Conservation (phyloP, 1,139 yeast species). For the Pichia sp. region DNA sequence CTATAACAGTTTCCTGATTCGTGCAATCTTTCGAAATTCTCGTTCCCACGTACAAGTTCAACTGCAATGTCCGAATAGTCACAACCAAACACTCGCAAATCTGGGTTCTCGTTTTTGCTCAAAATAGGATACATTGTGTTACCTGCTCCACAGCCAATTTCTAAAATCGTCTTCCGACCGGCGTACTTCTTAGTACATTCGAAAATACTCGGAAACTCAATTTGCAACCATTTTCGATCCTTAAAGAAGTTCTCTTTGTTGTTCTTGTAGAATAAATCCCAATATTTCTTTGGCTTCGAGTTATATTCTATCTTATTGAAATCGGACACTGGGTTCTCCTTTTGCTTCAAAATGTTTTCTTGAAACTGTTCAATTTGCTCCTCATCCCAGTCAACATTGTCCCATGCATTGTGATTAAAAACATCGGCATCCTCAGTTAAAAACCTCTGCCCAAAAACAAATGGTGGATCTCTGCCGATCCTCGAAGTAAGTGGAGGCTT, state of each 20-base stretch:
- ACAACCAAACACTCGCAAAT: conserved; percentile 72
- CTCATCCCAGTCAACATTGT: conserved; percentile 96
- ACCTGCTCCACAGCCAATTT: conserved; percentile 98
- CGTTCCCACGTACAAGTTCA: conserved; percentile 67
- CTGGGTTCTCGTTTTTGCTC: conserved; percentile 74
- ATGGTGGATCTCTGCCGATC: conserved; percentile 84
- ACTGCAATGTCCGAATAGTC: conserved; percentile 91
- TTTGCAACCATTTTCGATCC: conserved; percentile 92
- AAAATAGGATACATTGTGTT: conserved; percentile 91
- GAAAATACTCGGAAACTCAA: conserved; percentile 85
- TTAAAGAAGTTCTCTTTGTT: conserved; percentile 92
- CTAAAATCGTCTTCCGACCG: conserved; percentile 72
- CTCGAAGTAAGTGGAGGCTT: conserved; percentile 46
- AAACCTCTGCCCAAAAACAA: conserved; percentile 83
- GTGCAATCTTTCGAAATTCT: conserved; percentile 44
- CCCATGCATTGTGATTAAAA: conserved; percentile 95
- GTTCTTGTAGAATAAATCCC: conserved; percentile 92
- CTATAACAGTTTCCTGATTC: conserved; percentile 52
- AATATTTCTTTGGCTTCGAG: conserved; percentile 83
- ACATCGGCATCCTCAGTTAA: conserved; percentile 73
- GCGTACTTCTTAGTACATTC: conserved; percentile 68
- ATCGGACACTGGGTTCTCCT: conserved; percentile 79
- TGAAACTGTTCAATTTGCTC: conserved; percentile 78
- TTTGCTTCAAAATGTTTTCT: conserved; percentile 68
- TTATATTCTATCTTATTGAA: conserved; percentile 78